These are phyloP conservation scores for Graphilbum ipis-grandicollis DNA, from an alignment of 2,329 filamentous ascomycete genomes.

Conservation along the genomic window DNA sequence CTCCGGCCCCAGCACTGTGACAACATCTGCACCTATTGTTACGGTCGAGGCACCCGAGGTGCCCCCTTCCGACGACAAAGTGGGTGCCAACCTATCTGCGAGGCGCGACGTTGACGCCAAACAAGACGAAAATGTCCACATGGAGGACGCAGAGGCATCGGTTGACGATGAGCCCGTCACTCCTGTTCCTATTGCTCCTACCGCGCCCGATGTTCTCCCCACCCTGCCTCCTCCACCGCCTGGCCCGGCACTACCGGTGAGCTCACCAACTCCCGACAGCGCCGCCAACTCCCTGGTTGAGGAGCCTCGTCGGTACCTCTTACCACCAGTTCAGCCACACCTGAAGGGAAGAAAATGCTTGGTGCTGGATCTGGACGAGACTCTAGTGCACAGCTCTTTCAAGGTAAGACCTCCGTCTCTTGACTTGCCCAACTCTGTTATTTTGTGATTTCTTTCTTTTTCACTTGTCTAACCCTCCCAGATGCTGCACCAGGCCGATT, in stretches of 20 bases:
- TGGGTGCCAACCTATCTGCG: constrained; percentile 9
- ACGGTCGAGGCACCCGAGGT: constrained; percentile 22
- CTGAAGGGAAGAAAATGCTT: constrained; percentile 83
- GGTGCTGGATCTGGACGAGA: constrained; percentile 91
- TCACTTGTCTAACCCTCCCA: constrained; percentile 23
- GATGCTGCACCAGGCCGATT: constrained; percentile 96
- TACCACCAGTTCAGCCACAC: constrained; percentile 67
- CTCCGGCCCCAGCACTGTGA: constrained; percentile 17
- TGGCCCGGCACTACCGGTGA: constrained; percentile 21
- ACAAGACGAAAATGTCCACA: constrained; percentile 38
- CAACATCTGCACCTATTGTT: constrained; percentile 21
- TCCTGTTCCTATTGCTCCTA: constrained; percentile 12
- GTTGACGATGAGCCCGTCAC: background rate
- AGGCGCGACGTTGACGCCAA: constrained; percentile 17
- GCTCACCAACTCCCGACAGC: background rate
- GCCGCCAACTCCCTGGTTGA: constrained; percentile 2
- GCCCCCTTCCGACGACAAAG: constrained; percentile 10
- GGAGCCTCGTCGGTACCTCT: constrained; percentile 25
- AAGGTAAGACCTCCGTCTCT: constrained; percentile 48
- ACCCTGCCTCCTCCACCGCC: constrained; percentile 30
- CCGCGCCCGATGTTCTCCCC: constrained; percentile 18
- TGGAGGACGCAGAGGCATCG: background rate
- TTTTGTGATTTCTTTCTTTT: constrained; percentile 2
- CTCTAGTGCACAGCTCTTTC: constrained; percentile 94
- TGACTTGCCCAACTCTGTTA: background rate